Percentiles rank a stretch among this genome's conserved stretches.
phyloP scores from a whole-genome alignment of 2,329 filamentous ascomycete species.

The Talaromyces sp. region DNA sequence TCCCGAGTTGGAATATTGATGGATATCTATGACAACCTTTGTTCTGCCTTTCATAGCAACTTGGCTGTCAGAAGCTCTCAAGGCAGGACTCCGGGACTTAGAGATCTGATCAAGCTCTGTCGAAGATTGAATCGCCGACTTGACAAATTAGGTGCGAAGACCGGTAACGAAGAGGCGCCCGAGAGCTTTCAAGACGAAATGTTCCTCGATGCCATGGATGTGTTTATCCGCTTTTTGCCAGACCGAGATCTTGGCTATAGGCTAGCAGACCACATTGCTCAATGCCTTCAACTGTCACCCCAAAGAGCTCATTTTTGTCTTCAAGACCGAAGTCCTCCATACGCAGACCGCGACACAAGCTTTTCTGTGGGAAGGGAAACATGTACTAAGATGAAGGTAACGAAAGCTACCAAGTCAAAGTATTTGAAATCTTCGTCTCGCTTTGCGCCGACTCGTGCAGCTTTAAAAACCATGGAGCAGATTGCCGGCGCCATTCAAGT shows the following conservation, averaged over 20 bases:
- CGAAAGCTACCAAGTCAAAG: conserved; percentile 39
- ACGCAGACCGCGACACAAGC: conserved; percentile 55
- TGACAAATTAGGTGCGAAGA: conserved; percentile 51
- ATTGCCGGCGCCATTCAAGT: conserved; percentile 76
- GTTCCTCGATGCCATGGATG: conserved; percentile 89
- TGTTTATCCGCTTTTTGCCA: conserved; percentile 77
- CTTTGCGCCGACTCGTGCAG: conserved; percentile 85
- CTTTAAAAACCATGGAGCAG: conserved; percentile 78
- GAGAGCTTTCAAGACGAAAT: conserved; percentile 72
- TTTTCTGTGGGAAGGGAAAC: conserved; percentile 62
- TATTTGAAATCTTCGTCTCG: conserved; percentile 33
- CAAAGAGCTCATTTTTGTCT: conserved; percentile 76
- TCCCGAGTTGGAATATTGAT: conserved; percentile 52
- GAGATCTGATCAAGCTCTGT: conserved; percentile 90
- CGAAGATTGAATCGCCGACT: conserved; percentile 66
- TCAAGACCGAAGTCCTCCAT: conserved; percentile 62
- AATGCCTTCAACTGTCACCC: conserved; percentile 80
- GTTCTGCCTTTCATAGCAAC: conserved; percentile 32
- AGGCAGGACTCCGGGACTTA: conserved; percentile 57
- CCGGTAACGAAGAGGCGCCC: conserved; percentile 63
- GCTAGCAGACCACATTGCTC: conserved; percentile 63
- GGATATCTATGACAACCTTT: conserved; percentile 47
- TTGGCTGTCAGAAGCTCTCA: conserved; percentile 34
- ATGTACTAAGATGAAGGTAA: conserved; percentile 53
- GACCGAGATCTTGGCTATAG: conserved; percentile 52